phyloP scores from a whole-genome alignment of 2,329 filamentous ascomycete genomes.

The Zymoseptoria brevis region DNA sequence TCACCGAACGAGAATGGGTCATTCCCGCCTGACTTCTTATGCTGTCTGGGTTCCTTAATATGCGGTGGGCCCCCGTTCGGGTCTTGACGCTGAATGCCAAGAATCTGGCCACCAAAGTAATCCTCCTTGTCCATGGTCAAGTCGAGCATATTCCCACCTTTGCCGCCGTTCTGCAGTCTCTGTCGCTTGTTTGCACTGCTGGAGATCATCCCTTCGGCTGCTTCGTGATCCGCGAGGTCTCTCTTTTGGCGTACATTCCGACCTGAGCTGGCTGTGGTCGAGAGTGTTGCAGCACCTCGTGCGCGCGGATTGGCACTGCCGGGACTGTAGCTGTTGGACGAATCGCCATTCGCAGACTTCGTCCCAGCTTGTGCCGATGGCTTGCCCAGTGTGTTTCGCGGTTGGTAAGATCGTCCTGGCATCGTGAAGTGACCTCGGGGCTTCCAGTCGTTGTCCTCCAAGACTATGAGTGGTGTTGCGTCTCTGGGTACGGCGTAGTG shows the following conservation, averaged over 20 bases:
- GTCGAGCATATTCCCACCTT: background rate
- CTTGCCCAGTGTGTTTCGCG: conserved; percentile 1
- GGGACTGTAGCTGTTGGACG: background rate
- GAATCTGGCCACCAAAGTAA: too few species aligned
- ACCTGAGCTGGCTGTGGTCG: background rate
- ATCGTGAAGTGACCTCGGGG: background rate
- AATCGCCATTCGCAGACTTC: background rate
- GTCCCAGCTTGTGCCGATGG: conserved; percentile 4
- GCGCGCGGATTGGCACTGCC: too few species aligned
- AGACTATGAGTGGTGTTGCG: background rate
- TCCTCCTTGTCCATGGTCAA: too few species aligned
- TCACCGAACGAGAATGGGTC: background rate
- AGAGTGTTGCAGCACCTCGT: background rate
- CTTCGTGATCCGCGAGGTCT: background rate
- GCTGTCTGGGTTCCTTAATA: background rate
- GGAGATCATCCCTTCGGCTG: background rate
- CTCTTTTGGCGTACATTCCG: background rate
- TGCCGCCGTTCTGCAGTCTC: too few species aligned
- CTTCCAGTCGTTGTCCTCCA: background rate
- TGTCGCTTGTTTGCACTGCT: background rate
- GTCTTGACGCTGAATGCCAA: background rate
- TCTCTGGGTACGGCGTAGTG: too few species aligned
- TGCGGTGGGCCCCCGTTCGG: background rate
- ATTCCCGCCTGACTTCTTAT: background rate
- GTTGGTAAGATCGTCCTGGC: background rate